Base-by-base conservation (phyloP, 2,329 filamentous ascomycete species). In the Fusarium dlaminii region DNA sequence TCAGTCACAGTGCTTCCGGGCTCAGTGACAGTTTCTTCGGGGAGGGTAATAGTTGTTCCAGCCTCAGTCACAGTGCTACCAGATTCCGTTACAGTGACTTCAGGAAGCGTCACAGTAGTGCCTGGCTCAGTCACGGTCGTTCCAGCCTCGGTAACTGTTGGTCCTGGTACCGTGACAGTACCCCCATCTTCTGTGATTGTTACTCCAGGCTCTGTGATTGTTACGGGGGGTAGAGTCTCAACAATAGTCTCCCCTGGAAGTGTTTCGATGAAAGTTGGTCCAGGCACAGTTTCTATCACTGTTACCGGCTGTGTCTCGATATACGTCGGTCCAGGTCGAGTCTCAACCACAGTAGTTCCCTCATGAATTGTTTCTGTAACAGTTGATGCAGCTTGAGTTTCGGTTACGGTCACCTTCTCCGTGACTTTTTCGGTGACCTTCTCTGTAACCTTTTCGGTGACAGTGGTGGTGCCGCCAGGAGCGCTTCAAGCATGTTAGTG, bases 101-200 rank as follows among this genome's bases (percentile, higher is more conserved):
- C 57, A n/a, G 62, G 57, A 17, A 51, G 37, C 4, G 58, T 67
- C 5, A 72, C 39, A 39, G 63, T 73, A 24, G 48, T 51, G 20
- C 68, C 70, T 13, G 46, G 22, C 13, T 70, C 52, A 22, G 70
- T 73, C 6, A 72, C 51, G 2, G 68, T 75, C 12, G 32, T 66
- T 36, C 63, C 63, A 20, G 59, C 36, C 30, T 73, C 63, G 6
- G 55, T 73, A 8, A 73, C 39, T 18, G 68, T 71, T 20, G 30
- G 37, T 29, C 51, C 68, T 12, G 68, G 68, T 12, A 66, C 34
- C 2, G 66, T 70, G n/a, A 70, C 37, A 8, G 67, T 70, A 11
- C 27, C 45, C 22, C 66, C 66, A 5, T 51, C 57, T 37, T 69
- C 59, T 8, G 69, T 72, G 22, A 69, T 32, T 27, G 70, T 73